Base-by-base conservation (phyloP, 2,329 filamentous ascomycete genomes). In the Trichoderma harzianum region DNA sequence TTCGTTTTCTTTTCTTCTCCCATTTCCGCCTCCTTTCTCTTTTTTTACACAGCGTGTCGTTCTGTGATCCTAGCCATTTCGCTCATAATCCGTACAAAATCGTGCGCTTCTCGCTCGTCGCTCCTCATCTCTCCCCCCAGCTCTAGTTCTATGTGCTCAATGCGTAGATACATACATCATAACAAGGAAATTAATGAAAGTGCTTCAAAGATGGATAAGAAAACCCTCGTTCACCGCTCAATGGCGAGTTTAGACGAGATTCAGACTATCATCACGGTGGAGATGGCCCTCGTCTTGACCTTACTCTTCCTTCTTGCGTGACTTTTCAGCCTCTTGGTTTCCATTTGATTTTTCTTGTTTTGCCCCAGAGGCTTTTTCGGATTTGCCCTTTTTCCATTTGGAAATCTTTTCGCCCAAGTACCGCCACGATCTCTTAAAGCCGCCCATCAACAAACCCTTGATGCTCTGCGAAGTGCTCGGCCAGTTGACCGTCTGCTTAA, bases 401-500 rank as follows among this genome's bases (percentile, higher is more conserved):
- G 84, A 84, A 73, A 90, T 84, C 86, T 99, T 99, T 80, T 98
- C 96, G 57, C 87, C 85, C 69, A 97, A 77, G 80, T 99, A 99
- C 74, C 90, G 88, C 84, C 88, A 87, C 7, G 91, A 91, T 77
- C 91, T 89, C 7, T 84, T 79, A 18, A 92, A 79, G 0, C 96
- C 97, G 0, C 92, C 91, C 3, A 94, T 98, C 58, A 98, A 80
- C 1, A 92, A 80, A 2, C 94, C 91, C 83, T 99, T 99, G 74
- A 95, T 79, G 69, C 91, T 96, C 82, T 99, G 95, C 6, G 90
- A 90, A 3, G 93, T 94, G 77, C 94, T 96, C 0, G 96, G 95
- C 96, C 96, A 98, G 70, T 90, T 89, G 76, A 98, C 93, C 0
- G 97, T 98, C 79, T 92, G 92, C 78, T 90, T 92, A 78, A 99